Conservation (phyloP, 2,329 filamentous ascomycete genomes). For the Neocucurbitaria cava region DNA sequence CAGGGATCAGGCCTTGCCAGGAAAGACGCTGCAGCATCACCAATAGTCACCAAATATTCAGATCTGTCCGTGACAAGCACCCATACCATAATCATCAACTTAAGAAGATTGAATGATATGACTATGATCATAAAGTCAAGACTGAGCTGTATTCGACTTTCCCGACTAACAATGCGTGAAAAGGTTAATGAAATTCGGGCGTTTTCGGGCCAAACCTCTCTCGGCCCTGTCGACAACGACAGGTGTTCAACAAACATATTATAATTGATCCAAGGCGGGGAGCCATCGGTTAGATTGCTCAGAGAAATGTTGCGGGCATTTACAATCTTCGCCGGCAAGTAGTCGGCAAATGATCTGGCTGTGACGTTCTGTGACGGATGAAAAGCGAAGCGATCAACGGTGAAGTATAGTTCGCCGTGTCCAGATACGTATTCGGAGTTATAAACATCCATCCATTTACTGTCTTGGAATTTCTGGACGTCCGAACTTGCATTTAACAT, state of each 20-base stretch:
- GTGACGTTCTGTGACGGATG: neutral
- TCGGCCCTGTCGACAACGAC: neutral
- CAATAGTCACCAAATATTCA: constrained; percentile 24
- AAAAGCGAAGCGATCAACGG: constrained; percentile 11
- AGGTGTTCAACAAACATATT: neutral
- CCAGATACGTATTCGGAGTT: constrained; percentile 5
- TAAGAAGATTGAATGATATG: constrained; percentile 24
- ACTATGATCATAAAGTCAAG: constrained; percentile 24
- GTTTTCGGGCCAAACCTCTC: neutral
- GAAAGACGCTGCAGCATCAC: constrained; percentile 25
- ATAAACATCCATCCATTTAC: constrained; percentile 4
- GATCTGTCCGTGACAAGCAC: constrained; percentile 11
- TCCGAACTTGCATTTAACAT: neutral
- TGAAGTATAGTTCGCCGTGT: constrained; percentile 14
- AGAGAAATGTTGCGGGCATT: too few species aligned
- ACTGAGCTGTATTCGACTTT: constrained; percentile 24
- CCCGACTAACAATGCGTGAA: neutral
- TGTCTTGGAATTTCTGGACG: neutral
- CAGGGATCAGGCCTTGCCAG: constrained; percentile 15
- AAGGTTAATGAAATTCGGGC: constrained; percentile 8
- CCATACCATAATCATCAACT: constrained; percentile 19
- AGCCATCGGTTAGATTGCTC: too few species aligned
- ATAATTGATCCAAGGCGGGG: too few species aligned
- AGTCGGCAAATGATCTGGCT: neutral
- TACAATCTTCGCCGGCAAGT: neutral